A percentile compares a stretch with the other conserved stretches of the same genome.
Conservation (phyloP, 805 yeast species). For the Candida ficus region DNA sequence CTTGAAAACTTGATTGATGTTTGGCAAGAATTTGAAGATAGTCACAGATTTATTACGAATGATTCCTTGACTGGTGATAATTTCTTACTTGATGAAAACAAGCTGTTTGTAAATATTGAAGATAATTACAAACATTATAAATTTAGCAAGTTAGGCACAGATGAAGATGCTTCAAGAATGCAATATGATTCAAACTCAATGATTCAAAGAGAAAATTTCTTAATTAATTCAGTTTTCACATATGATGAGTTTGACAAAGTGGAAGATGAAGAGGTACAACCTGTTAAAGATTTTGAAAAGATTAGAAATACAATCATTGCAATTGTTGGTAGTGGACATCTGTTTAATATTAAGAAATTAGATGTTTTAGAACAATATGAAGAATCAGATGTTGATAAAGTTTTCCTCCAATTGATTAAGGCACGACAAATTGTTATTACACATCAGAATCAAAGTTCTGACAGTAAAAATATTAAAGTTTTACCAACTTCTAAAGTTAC, state of each 20-base stretch:
- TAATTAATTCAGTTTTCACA: conserved; percentile 42
- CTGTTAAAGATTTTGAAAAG: conserved; percentile 18
- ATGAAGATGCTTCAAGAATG: conserved; percentile 21
- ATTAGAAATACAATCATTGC: conserved; percentile 31
- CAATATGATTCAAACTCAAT: conserved; percentile 58
- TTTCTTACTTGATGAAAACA: conserved; percentile 14
- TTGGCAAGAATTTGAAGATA: conserved; percentile 56
- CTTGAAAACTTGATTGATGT: conserved; percentile 47
- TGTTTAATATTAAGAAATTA: conserved; percentile 25
- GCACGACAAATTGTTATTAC: conserved; percentile 49
- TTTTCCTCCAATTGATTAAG: conserved; percentile 38
- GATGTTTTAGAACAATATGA: conserved; percentile 35
- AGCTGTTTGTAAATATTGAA: conserved; percentile 32
- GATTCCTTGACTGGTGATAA: not conserved
- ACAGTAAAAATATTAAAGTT: not conserved
- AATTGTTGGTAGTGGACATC: conserved; percentile 25
- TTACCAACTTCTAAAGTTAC: conserved; percentile 1
- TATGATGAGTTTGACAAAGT: conserved; percentile 11
- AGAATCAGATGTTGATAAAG: conserved; percentile 43
- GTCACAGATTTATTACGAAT: not conserved
- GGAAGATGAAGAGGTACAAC: conserved; percentile 1
- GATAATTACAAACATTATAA: conserved; percentile 45
- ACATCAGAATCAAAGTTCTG: not conserved
- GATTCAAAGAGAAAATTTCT: conserved; percentile 60
- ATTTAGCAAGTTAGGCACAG: conserved; percentile 29